A percentile compares a stretch with the other conserved stretches of the same genome.
phyloP scores from a whole-genome alignment of 2,329 filamentous ascomycete genomes.

The Penicillium verrucosum region DNA sequence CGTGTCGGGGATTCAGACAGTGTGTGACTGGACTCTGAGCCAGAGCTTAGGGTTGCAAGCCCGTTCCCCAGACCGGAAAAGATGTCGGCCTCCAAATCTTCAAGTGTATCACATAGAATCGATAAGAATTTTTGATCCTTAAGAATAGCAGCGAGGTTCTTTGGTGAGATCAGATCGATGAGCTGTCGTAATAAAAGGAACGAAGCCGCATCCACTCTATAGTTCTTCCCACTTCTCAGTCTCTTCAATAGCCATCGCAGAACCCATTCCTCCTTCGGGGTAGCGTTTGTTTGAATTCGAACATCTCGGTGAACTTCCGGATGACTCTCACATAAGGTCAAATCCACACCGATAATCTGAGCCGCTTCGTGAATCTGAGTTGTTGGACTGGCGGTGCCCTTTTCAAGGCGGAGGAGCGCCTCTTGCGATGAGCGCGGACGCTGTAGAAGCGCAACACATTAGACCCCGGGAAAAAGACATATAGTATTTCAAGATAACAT shows the following conservation, averaged over 20 bases:
- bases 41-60: constrained; percentile 24
- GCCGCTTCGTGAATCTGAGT: constrained; percentile 43
- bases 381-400: constrained; percentile 39
- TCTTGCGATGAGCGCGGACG: constrained; percentile 42
- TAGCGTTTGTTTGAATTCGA: constrained; percentile 25
- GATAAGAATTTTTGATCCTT: constrained; percentile 66
- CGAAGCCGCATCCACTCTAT: constrained; percentile 43
- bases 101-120: constrained; percentile 64
- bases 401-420: constrained; percentile 46
- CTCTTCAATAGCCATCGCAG: constrained; percentile 64
- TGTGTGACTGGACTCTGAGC: constrained; percentile 37
- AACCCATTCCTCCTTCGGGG: constrained; percentile 62
- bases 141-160: constrained; percentile 67
- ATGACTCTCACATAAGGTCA: constrained; percentile 33
- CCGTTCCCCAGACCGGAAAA: constrained; percentile 27
- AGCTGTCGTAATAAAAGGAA: constrained; percentile 62
- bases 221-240: constrained; percentile 46
- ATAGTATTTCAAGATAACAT: neutral
- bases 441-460: constrained; percentile 26
- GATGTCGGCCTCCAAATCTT: constrained; percentile 48
- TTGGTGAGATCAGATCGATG: constrained; percentile 65
- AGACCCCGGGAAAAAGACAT: constrained; percentile 5
- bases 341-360: constrained; percentile 42
- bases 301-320: constrained; percentile 28
- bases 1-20: constrained; percentile 27